Conservation (phyloP, 2,329 filamentous ascomycete species). For the Aspergillus puulaauensis region DNA sequence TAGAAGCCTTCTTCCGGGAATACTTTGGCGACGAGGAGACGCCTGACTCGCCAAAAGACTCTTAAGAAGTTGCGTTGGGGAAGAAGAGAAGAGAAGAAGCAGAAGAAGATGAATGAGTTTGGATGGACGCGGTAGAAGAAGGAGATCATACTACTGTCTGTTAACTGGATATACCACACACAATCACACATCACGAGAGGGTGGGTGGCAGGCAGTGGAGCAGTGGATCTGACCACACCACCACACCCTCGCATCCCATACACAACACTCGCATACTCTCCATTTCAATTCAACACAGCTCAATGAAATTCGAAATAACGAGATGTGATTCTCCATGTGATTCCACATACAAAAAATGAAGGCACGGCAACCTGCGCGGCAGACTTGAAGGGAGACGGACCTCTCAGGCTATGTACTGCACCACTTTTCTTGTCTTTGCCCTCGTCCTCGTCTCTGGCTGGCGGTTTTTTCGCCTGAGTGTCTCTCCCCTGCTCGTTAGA, state of each 20-base stretch:
- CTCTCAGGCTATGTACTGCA: too few species aligned
- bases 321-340: not conserved
- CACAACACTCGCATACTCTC: slow-evolving; percentile 3
- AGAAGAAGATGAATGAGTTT: not conserved
- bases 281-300: not conserved
- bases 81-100: not conserved
- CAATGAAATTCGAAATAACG: slow-evolving; percentile 8
- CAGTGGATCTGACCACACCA: not conserved
- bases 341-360: not conserved
- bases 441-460: too few species aligned
- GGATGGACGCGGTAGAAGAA: slow-evolving; percentile 15
- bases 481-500: slow-evolving; percentile 5
- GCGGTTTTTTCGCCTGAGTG: not conserved
- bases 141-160: slow-evolving; percentile 10
- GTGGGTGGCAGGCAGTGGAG: not conserved
- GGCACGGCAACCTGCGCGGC: not conserved
- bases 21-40: slow-evolving; percentile 61
- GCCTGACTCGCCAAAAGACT: not conserved
- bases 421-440: too few species aligned
- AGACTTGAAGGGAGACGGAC: not conserved
- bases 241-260: slow-evolving; percentile 9
- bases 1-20: slow-evolving; percentile 66
- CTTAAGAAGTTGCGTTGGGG: not conserved
- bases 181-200: not conserved
- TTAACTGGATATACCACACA: slow-evolving; percentile 20